These are phyloP conservation scores for Phytophthora pini DNA, from an alignment of 352 stramenopile genomes.

Conservation along the genomic window DNA sequence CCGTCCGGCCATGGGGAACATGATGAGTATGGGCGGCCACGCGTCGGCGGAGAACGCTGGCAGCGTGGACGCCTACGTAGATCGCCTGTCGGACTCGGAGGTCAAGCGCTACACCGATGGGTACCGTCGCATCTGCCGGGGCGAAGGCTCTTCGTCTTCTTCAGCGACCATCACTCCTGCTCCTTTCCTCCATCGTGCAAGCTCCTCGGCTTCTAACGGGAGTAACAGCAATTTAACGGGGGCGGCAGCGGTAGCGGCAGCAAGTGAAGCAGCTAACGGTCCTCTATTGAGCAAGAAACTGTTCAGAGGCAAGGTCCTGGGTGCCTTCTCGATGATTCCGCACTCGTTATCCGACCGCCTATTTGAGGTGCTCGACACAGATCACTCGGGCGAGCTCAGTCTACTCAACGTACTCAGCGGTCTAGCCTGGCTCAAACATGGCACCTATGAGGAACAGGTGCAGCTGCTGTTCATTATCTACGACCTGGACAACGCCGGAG, in stretches of 20 bases:
- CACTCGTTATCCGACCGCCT: slow-evolving; percentile 83
- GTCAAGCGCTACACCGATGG: slow-evolving; percentile 78
- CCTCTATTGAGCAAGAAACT: slow-evolving; percentile 66
- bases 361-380: slow-evolving; percentile 84
- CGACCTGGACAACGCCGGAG: slow-evolving; percentile 69
- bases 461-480: slow-evolving; percentile 88
- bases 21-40: slow-evolving; percentile 58
- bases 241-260: neutral
- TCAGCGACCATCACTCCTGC: slow-evolving; percentile 12
- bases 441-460: slow-evolving; percentile 74
- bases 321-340: slow-evolving; percentile 80
- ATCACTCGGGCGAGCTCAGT: slow-evolving; percentile 69
- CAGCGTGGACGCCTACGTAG: slow-evolving; percentile 51
- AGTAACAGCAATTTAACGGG: slow-evolving; percentile 28
- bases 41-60: slow-evolving; percentile 16
- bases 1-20: slow-evolving; percentile 60
- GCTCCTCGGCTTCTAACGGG: slow-evolving; percentile 22
- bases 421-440: slow-evolving; percentile 79
- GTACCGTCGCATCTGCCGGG: slow-evolving; percentile 75
- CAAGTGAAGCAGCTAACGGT: slow-evolving; percentile 9
- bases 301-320: slow-evolving; percentile 84
- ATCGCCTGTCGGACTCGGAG: slow-evolving; percentile 62
- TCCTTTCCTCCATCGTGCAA: slow-evolving; percentile 18
- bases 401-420: slow-evolving; percentile 70
- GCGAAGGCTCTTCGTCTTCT: slow-evolving; percentile 31